Base-by-base conservation (phyloP, 495 filamentous ascomycete species). In the Penicillium malachiteum region DNA sequence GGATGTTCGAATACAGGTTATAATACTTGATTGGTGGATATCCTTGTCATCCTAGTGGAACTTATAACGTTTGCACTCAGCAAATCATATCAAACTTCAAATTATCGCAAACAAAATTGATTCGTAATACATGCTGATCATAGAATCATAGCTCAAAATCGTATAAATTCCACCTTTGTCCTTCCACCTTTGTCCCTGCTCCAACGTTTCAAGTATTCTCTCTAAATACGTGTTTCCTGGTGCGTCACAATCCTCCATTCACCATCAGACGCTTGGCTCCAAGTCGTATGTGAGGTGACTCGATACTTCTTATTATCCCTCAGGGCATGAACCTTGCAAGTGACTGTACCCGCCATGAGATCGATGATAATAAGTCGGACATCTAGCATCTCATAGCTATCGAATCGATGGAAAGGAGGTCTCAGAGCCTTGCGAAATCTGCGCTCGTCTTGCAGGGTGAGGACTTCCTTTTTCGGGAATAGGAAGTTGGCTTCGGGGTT, bases 201-300 rank as follows among this genome's bases (percentile, higher is more conserved):
- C n/a, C n/a, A n/a, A n/a, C n/a, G n/a, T n/a, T n/a, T 32, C 40
- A n/a, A 7, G 2, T 16, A 11, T 12, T 4, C 12, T 18, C 31
- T 26, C 34, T 58, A 74, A 32, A 69, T 33, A 35, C 73, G 52
- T 0, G 74, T 74, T 53, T 76, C 74, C 43, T 68, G 65, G 52
- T 78, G 74, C 7, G 54, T 55, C 11, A 66, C 64, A 37, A 78
- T 57, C 41, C 67, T 62, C 74, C 74, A 78, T 52, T 78, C 74
- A 4, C 74, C 74, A 56, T 78, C 74, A 2, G 70, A 74, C 3
- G 59, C 74, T 55, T 78, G 74, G 14, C 70, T 69, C 74, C 74
- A 78, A 1, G 74, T 78, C 21, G 69, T 71, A 34, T 71, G 71
- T 17, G 67, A 68, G 7, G 65, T 70, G 1, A 62, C 70, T n/a